A percentile compares a stretch with the other conserved stretches of the same genome.
phyloP scores from a whole-genome alignment of 257 asterid genomes.

The Solanum pennellii region DNA sequence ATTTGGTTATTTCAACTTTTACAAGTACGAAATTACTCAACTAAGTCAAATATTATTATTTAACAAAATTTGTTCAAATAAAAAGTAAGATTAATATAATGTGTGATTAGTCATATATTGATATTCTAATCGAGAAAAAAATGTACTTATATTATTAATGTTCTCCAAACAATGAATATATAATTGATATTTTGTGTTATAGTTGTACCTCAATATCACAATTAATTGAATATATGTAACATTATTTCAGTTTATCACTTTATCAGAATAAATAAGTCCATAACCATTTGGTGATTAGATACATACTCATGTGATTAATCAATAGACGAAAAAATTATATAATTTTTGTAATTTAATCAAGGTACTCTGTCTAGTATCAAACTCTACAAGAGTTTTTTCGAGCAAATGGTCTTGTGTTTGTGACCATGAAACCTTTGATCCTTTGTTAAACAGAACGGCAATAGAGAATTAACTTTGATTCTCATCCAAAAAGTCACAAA shows the following conservation, averaged over 20 bases:
- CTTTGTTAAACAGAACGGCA: not conserved
- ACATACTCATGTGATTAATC: too few species aligned
- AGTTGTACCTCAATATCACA: not conserved
- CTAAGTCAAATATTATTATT: not conserved
- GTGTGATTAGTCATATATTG: not conserved
- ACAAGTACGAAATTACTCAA: not conserved
- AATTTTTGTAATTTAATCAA: not conserved
- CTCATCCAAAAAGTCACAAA: not conserved
- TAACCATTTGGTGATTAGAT: not conserved
- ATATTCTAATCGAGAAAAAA: not conserved
- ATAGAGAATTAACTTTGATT: not conserved
- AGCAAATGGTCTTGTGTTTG: not conserved
- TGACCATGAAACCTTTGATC: not conserved
- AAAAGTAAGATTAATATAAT: not conserved
- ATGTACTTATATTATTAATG: not conserved
- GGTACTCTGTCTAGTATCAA: fast-evolving
- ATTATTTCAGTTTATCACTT: not conserved
- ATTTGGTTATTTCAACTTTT: not conserved
- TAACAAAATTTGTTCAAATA: not conserved
- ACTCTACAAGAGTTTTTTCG: not conserved
- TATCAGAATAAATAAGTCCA: too few species aligned
- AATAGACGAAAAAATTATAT: too few species aligned
- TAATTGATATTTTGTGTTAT: not conserved
- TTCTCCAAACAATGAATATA: not conserved
- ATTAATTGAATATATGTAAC: not conserved